These are phyloP conservation scores for Chrysanthemum makinoi DNA, from an alignment of 129 eudicot genomes.

Conservation along the genomic window DNA sequence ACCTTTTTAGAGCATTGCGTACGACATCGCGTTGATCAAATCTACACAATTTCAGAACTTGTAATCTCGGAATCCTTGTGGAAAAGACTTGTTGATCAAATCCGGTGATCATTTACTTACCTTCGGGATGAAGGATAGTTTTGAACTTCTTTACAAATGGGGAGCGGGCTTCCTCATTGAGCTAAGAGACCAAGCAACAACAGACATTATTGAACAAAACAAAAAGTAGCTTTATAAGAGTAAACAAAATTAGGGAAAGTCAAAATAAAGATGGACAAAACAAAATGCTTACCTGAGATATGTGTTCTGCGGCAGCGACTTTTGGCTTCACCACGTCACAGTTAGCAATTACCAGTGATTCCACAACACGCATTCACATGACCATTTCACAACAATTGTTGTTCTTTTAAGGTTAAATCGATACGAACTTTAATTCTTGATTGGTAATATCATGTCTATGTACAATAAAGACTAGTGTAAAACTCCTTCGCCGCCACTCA, in stretches of 20 bases:
- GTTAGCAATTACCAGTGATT: slow-evolving; percentile 82
- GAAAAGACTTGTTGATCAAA: not conserved
- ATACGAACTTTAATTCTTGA: no score
- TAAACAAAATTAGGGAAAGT: not conserved
- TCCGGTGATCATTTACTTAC: slow-evolving; percentile 34
- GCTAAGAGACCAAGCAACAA: slow-evolving; percentile 46
- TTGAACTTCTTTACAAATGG: slow-evolving; percentile 91
- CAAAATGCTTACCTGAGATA: slow-evolving; percentile 57
- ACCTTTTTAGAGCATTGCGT: no score
- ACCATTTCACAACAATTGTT: no score
- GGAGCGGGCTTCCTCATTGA: slow-evolving; percentile 93
- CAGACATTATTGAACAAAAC: slow-evolving; percentile 5
- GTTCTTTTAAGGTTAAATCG: no score
- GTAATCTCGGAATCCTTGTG: not conserved
- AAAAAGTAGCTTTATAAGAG: slow-evolving; percentile 3
- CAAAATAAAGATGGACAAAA: not conserved
- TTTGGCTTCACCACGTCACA: slow-evolving; percentile 92
- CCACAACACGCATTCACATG: no score
- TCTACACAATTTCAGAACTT: no score
- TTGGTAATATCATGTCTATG: no score
- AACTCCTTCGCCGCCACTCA: no score
- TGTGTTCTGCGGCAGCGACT: slow-evolving; percentile 87
- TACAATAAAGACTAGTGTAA: no score
- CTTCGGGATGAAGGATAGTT: slow-evolving; percentile 99
- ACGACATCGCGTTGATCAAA: no score